Evolutionary conservation across 768 basidiomycete genomes (phyloP).

Genomic region (Rhodotorula kratochvilovae): DNA sequence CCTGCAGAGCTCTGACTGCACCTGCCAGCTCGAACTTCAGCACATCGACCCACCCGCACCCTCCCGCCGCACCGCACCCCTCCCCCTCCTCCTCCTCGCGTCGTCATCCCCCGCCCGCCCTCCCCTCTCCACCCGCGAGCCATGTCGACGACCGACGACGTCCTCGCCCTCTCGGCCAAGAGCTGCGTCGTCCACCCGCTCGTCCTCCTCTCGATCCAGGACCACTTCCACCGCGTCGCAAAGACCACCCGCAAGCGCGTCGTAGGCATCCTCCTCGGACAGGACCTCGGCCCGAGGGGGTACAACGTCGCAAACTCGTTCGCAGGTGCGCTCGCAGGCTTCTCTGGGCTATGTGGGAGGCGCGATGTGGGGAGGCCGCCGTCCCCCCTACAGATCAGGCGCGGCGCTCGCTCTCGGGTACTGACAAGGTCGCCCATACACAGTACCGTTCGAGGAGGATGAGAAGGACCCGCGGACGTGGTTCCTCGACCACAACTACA

Average conservation of each 20-base stretch:
- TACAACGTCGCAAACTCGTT: slow-evolving; percentile 97
- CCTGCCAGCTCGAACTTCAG: background rate
- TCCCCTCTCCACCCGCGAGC: background rate
- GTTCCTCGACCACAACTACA: slow-evolving; percentile 98
- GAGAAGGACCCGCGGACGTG: slow-evolving; percentile 97
- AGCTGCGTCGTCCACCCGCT: slow-evolving; percentile 69
- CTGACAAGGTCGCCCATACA: slow-evolving; percentile 26
- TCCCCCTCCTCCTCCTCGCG: background rate
- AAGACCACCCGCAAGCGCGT: slow-evolving; percentile 84
- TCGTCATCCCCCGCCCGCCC: background rate
- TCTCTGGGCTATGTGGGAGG: no score
- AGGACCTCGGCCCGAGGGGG: slow-evolving; percentile 79
- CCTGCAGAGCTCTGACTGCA: no score
- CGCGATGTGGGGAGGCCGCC: no score
- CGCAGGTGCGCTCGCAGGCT: slow-evolving; percentile 49
- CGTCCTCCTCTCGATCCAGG: slow-evolving; percentile 76
- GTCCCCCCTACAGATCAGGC: no score
- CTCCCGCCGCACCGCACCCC: background rate
- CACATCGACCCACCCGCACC: background rate
- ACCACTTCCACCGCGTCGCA: slow-evolving; percentile 63
- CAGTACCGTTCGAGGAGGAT: slow-evolving; percentile 95
- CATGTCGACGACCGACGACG: slow-evolving; percentile 19
- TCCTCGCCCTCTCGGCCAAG: slow-evolving; percentile 12
- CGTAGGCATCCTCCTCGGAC: slow-evolving; percentile 85
- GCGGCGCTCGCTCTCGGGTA: background rate